These are phyloP conservation scores for Aristolochia californica DNA, from an alignment of 164 flowering plant species.

Conservation along the genomic window DNA sequence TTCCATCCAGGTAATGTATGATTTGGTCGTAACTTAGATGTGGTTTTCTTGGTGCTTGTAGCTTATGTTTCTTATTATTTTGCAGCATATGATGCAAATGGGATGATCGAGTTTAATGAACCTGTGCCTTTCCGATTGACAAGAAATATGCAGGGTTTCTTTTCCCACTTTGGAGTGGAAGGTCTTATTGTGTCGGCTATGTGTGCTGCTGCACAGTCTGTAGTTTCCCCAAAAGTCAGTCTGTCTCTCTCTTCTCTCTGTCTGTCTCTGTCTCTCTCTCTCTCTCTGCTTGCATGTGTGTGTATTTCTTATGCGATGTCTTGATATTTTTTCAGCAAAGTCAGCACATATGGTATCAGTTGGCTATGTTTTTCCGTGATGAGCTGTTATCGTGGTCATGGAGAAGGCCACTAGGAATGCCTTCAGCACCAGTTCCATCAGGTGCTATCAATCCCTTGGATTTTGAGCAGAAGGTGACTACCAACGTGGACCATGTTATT, in stretches of 20 bases:
- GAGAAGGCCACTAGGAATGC: conserved; percentile 73
- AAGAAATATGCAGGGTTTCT: conserved; percentile 88
- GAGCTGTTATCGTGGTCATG: conserved; percentile 97
- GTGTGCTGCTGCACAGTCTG: conserved; percentile 96
- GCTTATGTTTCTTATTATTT: not conserved
- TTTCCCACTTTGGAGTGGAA: conserved; percentile 95
- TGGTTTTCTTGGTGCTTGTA: not conserved
- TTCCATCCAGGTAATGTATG: conserved; percentile 57
- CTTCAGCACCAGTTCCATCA: conserved; percentile 49
- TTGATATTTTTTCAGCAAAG: conserved; percentile 57
- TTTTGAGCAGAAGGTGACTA: conserved; percentile 69
- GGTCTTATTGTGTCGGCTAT: conserved; percentile 92
- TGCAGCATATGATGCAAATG: conserved; percentile 82
- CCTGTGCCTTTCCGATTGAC: conserved; percentile 97
- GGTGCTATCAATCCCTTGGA: conserved; percentile 52
- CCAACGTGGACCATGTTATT: conserved; percentile 79
- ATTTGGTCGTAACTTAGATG: not conserved
- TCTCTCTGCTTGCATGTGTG: not conserved
- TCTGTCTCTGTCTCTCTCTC: not conserved
- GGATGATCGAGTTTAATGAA: conserved; percentile 90
- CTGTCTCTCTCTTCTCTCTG: not conserved
- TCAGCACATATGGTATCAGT: conserved; percentile 88
- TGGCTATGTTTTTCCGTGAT: conserved; percentile 99
- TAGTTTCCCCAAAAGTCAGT: conserved; percentile 81
- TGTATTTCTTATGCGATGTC: not conserved